Conservation (phyloP, 164 flowering plant genomes). For the Platanus orientalis region DNA sequence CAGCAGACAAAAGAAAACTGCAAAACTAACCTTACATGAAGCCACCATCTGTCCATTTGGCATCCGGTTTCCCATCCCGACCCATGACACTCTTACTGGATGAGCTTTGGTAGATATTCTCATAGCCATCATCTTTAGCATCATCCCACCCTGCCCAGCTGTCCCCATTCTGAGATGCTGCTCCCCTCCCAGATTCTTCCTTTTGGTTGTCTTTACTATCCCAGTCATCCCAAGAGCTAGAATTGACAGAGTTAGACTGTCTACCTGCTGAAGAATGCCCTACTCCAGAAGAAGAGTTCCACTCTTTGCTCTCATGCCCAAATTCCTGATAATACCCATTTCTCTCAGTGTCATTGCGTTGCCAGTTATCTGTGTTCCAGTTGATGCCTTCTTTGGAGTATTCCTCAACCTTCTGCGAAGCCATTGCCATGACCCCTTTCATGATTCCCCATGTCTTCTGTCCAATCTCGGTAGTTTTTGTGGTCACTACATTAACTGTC, state of each 20-base stretch:
- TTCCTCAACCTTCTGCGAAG: slow-evolving; percentile 95
- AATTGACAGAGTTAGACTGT: slow-evolving; percentile 12
- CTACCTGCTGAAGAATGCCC: slow-evolving; percentile 15
- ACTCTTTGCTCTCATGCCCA: slow-evolving; percentile 45
- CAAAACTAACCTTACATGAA: slow-evolving; percentile 50
- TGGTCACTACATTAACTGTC: slow-evolving; percentile 87
- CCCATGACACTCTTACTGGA: slow-evolving; percentile 37
- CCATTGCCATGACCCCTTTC: slow-evolving; percentile 99
- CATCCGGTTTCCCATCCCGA: slow-evolving; percentile 65
- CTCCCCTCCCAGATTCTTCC: slow-evolving; percentile 37
- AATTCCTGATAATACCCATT: slow-evolving; percentile 71
- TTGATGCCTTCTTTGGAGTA: slow-evolving; percentile 59
- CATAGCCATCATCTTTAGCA: slow-evolving; percentile 69
- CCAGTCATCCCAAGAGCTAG: slow-evolving; percentile 91
- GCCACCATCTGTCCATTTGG: slow-evolving; percentile 79
- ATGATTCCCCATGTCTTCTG: slow-evolving; percentile 94
- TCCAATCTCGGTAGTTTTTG: slow-evolving; percentile 91
- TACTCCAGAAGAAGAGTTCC: slow-evolving; percentile 40
- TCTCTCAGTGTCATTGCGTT: slow-evolving; percentile 42
- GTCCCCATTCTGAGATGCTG: slow-evolving; percentile 44
- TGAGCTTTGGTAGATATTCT: slow-evolving; percentile 42
- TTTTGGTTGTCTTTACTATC: slow-evolving; percentile 46
- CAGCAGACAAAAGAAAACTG: too few species aligned
- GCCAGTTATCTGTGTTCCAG: slow-evolving; percentile 56
- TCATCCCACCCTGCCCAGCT: slow-evolving; percentile 99